Base-by-base conservation (phyloP, 805 yeast genomes). In the Nakazawaea populi region DNA sequence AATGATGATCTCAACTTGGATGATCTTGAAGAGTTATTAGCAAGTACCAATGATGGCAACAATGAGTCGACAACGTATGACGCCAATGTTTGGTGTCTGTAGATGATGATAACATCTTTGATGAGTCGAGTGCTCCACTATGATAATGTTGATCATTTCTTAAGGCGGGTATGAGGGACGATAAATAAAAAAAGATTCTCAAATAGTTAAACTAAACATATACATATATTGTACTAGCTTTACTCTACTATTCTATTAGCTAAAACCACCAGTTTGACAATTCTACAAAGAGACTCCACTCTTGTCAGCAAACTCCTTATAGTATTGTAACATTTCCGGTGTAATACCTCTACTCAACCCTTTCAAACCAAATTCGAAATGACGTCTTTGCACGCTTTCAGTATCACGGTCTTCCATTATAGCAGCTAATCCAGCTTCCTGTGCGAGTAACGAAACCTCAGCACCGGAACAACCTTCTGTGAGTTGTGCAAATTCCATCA, bases 391-490 rank as follows among this genome's bases (percentile, higher is more conserved):
- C 0, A 91, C 95, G 6, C 58, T 56, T 1, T 61, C 60, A 7
- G 87, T 76, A 4, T 80, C 69, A 5, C 76, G 66, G 55, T 87
- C 69, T 57, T 89, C 96, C 85, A 89, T 89, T 52, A 94, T 83
- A 0, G 98, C 97, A n/a, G 87, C 80, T 10, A 94, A 69, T 2
- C 99, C 99, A 0, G 98, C 97, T 66, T 92, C 97, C 65, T 91
- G 98, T 59, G 97, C 89, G 24, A 92, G 65, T 24, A 90, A 74
- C 0, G 91, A 96, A 38, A 94, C 88, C 66, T 94, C 99, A 0
- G 98, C 97, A 37, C 99, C 99, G 0, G 97, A 90, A 61, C 96
- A 90, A 0, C 99, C 98, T 0, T 86, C 92, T 0, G 97, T 87
- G 5, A 69, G 60, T 1, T 58, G 65, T 0, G 96, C 90, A 9